Conservation (phyloP, 495 filamentous ascomycete genomes). For the Cairneyella variabilis region DNA sequence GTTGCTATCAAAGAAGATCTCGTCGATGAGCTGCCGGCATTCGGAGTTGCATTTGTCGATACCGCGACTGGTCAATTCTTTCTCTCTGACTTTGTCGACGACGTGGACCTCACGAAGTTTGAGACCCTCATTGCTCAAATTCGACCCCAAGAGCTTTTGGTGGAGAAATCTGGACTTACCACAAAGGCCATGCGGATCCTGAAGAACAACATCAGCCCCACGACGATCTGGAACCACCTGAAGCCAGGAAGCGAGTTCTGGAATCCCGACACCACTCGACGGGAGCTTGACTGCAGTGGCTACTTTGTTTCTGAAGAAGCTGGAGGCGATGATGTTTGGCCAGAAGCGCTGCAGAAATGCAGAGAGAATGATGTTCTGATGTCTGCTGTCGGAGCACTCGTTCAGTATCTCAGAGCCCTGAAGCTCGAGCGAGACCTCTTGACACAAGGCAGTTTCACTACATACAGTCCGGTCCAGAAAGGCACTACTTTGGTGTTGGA, state of each 20-base stretch:
- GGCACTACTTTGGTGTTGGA: constrained; percentile 91
- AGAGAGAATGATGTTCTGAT: constrained; percentile 80
- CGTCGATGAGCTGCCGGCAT: constrained; percentile 71
- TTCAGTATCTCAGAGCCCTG: constrained; percentile 80
- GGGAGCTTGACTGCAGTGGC: constrained; percentile 74
- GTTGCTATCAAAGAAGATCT: constrained; percentile 91
- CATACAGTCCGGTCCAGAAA: constrained; percentile 93
- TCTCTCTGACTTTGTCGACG: constrained; percentile 85
- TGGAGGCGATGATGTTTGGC: constrained; percentile 71
- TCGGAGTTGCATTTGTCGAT: constrained; percentile 93
- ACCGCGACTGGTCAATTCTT: constrained; percentile 96
- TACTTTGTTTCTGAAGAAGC: constrained; percentile 71
- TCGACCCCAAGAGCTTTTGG: constrained; percentile 79
- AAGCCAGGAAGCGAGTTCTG: constrained; percentile 91
- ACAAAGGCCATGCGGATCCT: constrained; percentile 85
- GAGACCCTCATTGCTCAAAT: constrained; percentile 97
- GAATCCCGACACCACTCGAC: constrained; percentile 74
- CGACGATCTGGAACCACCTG: constrained; percentile 92
- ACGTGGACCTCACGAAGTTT: constrained; percentile 92
- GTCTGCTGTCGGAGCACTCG: constrained; percentile 87
- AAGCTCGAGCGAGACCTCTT: constrained; percentile 88
- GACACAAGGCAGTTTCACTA: constrained; percentile 84
- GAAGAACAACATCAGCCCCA: constrained; percentile 91
- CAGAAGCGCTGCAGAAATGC: constrained; percentile 64
- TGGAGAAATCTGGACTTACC: constrained; percentile 86